Evolutionary conservation across 108 stramenopile genomes (phyloP).

Genomic region (Pseudonitzschia multistriata): DNA sequence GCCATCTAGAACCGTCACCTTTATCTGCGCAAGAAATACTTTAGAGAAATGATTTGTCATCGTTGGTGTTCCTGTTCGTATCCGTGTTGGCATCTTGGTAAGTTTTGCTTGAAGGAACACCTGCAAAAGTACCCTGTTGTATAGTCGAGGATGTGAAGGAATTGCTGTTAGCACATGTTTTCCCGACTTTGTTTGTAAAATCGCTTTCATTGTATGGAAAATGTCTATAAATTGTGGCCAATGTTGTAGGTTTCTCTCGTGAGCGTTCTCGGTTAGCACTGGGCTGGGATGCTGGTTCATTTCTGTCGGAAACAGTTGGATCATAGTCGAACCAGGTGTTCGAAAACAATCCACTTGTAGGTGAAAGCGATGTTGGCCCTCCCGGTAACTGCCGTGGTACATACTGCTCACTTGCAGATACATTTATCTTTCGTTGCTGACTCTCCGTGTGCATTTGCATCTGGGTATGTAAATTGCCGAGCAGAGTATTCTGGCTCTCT

Average conservation of each 20-base stretch:
- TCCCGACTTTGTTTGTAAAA: background rate
- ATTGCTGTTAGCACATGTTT: background rate
- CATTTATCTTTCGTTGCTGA: constrained; percentile 2
- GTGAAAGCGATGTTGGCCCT: background rate
- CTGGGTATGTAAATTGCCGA: background rate
- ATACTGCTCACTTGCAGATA: constrained; percentile 1
- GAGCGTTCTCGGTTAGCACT: background rate
- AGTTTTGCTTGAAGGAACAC: background rate
- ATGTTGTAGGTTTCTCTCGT: background rate
- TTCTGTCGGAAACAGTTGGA: background rate
- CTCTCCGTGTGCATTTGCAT: background rate
- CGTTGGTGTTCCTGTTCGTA: background rate
- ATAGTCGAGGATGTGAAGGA: background rate
- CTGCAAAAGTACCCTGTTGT: background rate
- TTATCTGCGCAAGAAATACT: background rate
- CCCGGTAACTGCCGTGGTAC: background rate
- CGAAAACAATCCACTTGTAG: background rate
- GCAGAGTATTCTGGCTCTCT: background rate
- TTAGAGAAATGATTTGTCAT: background rate
- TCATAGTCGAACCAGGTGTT: background rate
- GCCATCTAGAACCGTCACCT: too few relatives aligned
- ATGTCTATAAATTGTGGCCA: background rate
- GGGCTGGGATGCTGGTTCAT: background rate
- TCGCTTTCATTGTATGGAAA: background rate
- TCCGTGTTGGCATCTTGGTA: background rate